Evolutionary conservation across 2,329 filamentous ascomycete genomes (phyloP).

Genomic region (Aspergillus sp.): DNA sequence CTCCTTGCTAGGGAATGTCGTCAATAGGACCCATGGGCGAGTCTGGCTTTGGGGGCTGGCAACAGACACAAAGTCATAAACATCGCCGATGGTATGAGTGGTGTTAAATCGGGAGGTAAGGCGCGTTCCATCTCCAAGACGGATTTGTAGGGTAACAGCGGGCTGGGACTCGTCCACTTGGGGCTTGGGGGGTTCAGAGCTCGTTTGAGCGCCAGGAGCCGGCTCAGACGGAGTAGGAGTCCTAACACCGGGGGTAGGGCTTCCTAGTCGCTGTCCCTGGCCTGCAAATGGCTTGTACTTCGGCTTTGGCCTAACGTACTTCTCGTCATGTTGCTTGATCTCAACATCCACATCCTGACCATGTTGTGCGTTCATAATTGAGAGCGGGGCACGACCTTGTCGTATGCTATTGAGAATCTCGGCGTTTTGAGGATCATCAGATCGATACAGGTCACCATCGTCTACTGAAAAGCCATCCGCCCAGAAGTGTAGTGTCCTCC

Average conservation of each 20-base stretch:
- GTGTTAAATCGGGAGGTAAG: constrained; percentile 65
- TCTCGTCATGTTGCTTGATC: constrained; percentile 63
- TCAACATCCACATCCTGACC: constrained; percentile 66
- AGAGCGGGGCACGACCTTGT: constrained; percentile 61
- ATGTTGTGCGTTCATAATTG: constrained; percentile 62
- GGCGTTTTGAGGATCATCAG: constrained; percentile 63
- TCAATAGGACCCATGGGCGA: constrained; percentile 62
- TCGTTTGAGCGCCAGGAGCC: constrained; percentile 20
- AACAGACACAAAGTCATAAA: constrained; percentile 61
- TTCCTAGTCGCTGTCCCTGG: constrained; percentile 61
- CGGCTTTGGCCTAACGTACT: constrained; percentile 63
- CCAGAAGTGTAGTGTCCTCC: constrained; percentile 64
- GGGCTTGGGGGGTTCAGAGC: constrained; percentile 38
- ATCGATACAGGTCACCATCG: constrained; percentile 63
- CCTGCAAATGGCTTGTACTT: constrained; percentile 65
- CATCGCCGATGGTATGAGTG: constrained; percentile 63
- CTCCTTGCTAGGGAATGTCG: constrained; percentile 65
- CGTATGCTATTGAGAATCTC: constrained; percentile 63
- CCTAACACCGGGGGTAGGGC: constrained; percentile 58
- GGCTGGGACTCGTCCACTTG: constrained; percentile 59
- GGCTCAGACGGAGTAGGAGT: constrained; percentile 35
- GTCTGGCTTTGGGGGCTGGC: constrained; percentile 51
- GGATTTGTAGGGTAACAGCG: constrained; percentile 60
- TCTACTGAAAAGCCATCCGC: constrained; percentile 66
- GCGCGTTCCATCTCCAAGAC: constrained; percentile 63